Evolutionary conservation across 1,284 basidiomycete species (phyloP), one percentile per base, ranked within the genome.

Genomic region (Leccinum variabile): DNA sequence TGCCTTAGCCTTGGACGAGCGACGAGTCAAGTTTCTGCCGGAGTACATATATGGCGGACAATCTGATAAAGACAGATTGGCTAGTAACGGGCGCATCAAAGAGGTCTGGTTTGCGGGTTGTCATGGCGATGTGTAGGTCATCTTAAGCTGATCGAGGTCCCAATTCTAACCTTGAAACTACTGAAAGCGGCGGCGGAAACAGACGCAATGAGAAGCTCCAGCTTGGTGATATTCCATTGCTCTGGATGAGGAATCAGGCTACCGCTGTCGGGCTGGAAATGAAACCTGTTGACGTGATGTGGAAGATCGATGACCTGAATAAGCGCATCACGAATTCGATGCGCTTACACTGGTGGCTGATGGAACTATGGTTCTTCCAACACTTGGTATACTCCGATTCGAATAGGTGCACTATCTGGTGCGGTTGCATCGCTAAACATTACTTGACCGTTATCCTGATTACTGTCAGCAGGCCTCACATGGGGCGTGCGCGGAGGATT

Each of bases 41-140:
- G 33, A 35, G 33, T 35, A 2, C 11, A 35, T 35, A 35, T 35
- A 1, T 35, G 1, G 33, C 11, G 33, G 33, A 35, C 5, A 13
- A 35, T 35, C 33, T 37, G 25, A 3, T 25, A 22, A 22, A 22
- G 18, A 22, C 18, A 22, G 18, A 22, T 1, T 22, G 18, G 18
- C 18, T 22, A n/a, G n/a, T 14, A 59, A 68, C 13, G 67, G 54
- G 3, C 70, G 57, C 52, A 56, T 76, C 49, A 76, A 78, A 59
- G 76, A 78, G 41, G 75, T 78, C n/a, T 76, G 75, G 76, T 76
- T 76, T 60, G 68, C 75, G 2, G 76, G 76, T 9, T 66, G 63
- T 54, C 77, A 76, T 59, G 70, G 67, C 1, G 77, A 78, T 35
- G 65, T 76, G 75, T 78, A 65, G n/a, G 76, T 75, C 8, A 3